Evolutionary conservation across 371 early-diverging fungal species (phyloP).

Genomic region (Lichtheimia corymbifera): DNA sequence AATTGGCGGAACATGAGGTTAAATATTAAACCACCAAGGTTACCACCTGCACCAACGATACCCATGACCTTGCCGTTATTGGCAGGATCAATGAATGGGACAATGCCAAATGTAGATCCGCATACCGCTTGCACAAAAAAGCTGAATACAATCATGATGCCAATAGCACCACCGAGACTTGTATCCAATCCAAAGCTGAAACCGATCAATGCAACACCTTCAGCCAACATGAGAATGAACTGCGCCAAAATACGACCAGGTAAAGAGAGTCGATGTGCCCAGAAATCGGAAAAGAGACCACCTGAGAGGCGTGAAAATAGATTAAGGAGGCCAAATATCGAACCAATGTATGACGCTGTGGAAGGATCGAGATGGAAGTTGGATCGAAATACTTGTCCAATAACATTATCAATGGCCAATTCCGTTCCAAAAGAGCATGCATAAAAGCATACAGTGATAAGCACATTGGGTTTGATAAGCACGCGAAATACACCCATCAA

Average conservation of each 20-base stretch:
- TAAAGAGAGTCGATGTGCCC: slow-evolving; percentile 9
- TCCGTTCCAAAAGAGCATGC: slow-evolving; percentile 70
- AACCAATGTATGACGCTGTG: slow-evolving; percentile 51
- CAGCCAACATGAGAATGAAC: slow-evolving; percentile 31
- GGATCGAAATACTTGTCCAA: slow-evolving; percentile 34
- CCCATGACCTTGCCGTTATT: slow-evolving; percentile 23
- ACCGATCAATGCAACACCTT: slow-evolving; percentile 33
- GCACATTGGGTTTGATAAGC: slow-evolving; percentile 27
- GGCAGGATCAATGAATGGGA: slow-evolving; percentile 19
- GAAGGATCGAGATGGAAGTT: slow-evolving; percentile 42
- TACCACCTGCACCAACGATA: slow-evolving; percentile 43
- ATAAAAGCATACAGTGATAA: slow-evolving; percentile 54
- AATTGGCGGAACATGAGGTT: slow-evolving; percentile 19
- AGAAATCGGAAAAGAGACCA: slow-evolving; percentile 46
- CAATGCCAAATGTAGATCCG: slow-evolving; percentile 34
- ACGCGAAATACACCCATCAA: slow-evolving; percentile 7
- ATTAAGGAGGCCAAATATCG: slow-evolving; percentile 69
- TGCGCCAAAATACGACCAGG: slow-evolving; percentile 37
- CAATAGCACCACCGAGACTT: slow-evolving; percentile 27
- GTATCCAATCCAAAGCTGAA: slow-evolving; percentile 22
- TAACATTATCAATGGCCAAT: slow-evolving; percentile 59
- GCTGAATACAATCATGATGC: slow-evolving; percentile 38
- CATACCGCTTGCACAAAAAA: slow-evolving; percentile 42
- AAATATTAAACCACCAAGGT: slow-evolving; percentile 26
- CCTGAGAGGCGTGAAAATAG: slow-evolving; percentile 61